Evolutionary conservation across 2,329 filamentous ascomycete species (phyloP), one percentile per base, ranked within the genome.

Genomic region (Trichoderma afroharzianum): DNA sequence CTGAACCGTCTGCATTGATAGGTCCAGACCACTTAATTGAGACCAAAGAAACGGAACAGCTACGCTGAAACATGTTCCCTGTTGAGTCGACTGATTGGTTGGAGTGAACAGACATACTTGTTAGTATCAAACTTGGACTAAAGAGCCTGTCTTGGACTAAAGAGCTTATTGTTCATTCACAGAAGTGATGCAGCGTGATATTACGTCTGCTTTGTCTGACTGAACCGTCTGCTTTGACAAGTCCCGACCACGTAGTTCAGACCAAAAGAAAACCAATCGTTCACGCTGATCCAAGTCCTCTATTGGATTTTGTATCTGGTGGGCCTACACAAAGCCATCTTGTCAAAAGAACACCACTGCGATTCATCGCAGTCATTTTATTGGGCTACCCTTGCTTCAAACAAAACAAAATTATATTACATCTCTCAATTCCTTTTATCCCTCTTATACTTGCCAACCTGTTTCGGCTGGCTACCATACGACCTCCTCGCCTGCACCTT

Each of bases 391-490:
- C 26, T n/a, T 58, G 67, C 53, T 72, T 59, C 71, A 72, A 43
- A 47, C 72, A 72, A 72, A 72, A 47, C 72, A 63, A 63, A 61
- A 43, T 26, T 28, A 32, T 33, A 61, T 63, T 68, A 69, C 50
- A 64, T 24, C 33, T 24, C 33, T 43, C 39, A 72, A 47, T 53
- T 71, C 62, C 68, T 71, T 26, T 72, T 72, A 18, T 71, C 59
- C 33, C 75, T 74, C 71, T 72, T 72, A 15, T 59, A 74, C 9
- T 73, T 73, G 9, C 78, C 78, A 11, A 63, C 61, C 81, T 93
- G 92, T 77, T 86, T 87, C 39, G 92, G 92, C 83, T 96, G 93
- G 78, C 91, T 94, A 50, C 93, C 93, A 79, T 95, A 96, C 58
- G 88, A 85, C 79, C 93, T 84, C 58, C 88, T 88, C 70, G 88